A percentile compares a stretch with the other conserved stretches of the same genome.
Conservation (phyloP, 352 stramenopile species). For the Phytopythium boreale region DNA sequence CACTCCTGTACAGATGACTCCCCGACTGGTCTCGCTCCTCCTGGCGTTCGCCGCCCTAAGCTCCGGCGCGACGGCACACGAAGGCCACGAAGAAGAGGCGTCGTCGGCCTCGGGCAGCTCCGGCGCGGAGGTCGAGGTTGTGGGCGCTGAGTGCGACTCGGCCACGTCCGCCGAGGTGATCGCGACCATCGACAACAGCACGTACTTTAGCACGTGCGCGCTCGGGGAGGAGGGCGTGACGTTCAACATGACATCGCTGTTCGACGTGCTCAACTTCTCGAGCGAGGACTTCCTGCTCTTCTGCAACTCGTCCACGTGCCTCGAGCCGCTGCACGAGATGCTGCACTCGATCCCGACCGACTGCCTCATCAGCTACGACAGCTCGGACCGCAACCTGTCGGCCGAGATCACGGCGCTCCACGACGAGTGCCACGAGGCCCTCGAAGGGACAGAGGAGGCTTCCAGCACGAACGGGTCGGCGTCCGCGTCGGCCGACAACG, state of each 20-base stretch:
- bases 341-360: slow-evolving; percentile 31
- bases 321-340: slow-evolving; percentile 53
- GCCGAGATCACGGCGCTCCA: slow-evolving; percentile 29
- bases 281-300: slow-evolving; percentile 42
- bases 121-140: neutral
- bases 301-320: slow-evolving; percentile 51
- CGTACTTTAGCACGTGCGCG: slow-evolving; percentile 53
- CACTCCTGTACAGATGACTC: neutral
- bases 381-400: slow-evolving; percentile 34
- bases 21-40: neutral
- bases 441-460: slow-evolving; percentile 1
- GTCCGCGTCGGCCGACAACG: slow-evolving; percentile 4
- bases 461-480: slow-evolving; percentile 1
- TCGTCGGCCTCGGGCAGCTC: neutral
- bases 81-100: neutral
- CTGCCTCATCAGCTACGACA: slow-evolving; percentile 46
- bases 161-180: slow-evolving; percentile 9
- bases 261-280: slow-evolving; percentile 48
- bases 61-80: neutral
- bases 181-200: slow-evolving; percentile 39
- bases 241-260: slow-evolving; percentile 44
- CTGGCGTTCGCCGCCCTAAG: neutral
- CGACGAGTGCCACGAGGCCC: slow-evolving; percentile 6
- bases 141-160: neutral
- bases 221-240: slow-evolving; percentile 30